Evolutionary conservation across 306 rosid species (phyloP).

Genomic region (Amphicarpaea edgeworthii): DNA sequence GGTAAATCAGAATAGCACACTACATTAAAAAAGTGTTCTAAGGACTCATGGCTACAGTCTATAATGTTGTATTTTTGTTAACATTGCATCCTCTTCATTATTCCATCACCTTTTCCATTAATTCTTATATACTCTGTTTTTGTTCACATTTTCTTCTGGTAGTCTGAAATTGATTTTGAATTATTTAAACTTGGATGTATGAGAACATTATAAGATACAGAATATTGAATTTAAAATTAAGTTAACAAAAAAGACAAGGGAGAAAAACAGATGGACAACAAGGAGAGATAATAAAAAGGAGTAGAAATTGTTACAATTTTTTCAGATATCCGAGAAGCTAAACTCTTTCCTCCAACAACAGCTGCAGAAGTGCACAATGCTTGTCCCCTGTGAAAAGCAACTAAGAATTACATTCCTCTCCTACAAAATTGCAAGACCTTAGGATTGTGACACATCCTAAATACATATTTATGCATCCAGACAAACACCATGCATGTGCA

Average conservation of each 20-base stretch:
- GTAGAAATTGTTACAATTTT: conserved; percentile 62
- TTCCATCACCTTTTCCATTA: conserved; percentile 16
- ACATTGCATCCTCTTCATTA: conserved; percentile 15
- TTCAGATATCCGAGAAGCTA: conserved; percentile 96
- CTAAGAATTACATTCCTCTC: conserved; percentile 22
- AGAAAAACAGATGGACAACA: conserved; percentile 20
- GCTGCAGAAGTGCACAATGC: conserved; percentile 92
- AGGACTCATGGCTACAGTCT: neutral
- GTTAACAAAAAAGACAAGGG: neutral
- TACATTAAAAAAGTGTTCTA: neutral
- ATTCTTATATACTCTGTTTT: conserved; percentile 5
- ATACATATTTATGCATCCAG: conserved; percentile 28
- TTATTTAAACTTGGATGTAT: conserved; percentile 27
- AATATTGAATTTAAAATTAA: conserved; percentile 16
- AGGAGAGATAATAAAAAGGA: conserved; percentile 12
- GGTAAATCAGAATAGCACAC: conserved; percentile 16
- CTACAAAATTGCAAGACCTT: conserved; percentile 28
- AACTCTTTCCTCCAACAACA: conserved; percentile 90
- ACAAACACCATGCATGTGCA: conserved; percentile 29
- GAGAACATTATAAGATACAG: neutral
- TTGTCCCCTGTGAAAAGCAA: conserved; percentile 68
- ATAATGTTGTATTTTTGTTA: neutral
- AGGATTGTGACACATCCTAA: neutral
- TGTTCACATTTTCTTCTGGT: neutral
- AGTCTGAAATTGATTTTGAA: conserved; percentile 16